Percentiles rank a stretch among this genome's conserved stretches.
These are phyloP conservation scores for Sarocladiaceae sp. DNA, from an alignment of 2,329 filamentous ascomycete species.

Conservation along the genomic window DNA sequence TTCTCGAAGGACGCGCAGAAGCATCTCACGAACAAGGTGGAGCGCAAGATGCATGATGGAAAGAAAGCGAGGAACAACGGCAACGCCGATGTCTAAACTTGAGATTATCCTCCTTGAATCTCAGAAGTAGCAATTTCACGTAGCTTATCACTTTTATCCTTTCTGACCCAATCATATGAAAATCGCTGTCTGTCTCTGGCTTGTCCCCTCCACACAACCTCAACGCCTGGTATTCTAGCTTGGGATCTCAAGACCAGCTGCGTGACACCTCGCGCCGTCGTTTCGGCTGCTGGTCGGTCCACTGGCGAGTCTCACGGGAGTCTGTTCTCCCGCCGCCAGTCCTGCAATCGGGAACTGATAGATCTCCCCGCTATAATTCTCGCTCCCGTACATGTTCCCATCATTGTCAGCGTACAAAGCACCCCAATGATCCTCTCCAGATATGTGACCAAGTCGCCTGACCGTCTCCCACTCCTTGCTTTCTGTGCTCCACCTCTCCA, in stretches of 20 bases:
- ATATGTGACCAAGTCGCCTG: background rate
- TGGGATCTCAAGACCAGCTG: background rate
- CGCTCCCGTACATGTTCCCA: background rate
- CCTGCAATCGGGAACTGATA: background rate
- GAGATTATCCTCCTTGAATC: too few relatives aligned
- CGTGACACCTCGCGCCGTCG: background rate
- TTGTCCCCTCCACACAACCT: too few relatives aligned
- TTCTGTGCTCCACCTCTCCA: background rate
- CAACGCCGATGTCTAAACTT: too few relatives aligned
- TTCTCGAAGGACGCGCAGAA: constrained; percentile 28
- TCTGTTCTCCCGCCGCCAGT: background rate
- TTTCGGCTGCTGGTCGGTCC: background rate
- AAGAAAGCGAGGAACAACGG: constrained; percentile 7
- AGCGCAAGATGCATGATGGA: constrained; percentile 24
- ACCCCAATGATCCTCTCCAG: background rate
- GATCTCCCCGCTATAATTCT: background rate
- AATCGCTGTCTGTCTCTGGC: too few relatives aligned
- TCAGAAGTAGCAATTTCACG: too few relatives aligned
- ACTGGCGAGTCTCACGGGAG: background rate
- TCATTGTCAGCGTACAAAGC: background rate
- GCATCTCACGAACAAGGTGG: constrained; percentile 26
- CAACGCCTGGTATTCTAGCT: too few relatives aligned
- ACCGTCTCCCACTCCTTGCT: background rate
- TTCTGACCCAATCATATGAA: too few relatives aligned
- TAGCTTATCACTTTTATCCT: too few relatives aligned